phyloP scores from a whole-genome alignment of 192 early-diverging fungal genomes.

The Backusella tuberculispora region DNA sequence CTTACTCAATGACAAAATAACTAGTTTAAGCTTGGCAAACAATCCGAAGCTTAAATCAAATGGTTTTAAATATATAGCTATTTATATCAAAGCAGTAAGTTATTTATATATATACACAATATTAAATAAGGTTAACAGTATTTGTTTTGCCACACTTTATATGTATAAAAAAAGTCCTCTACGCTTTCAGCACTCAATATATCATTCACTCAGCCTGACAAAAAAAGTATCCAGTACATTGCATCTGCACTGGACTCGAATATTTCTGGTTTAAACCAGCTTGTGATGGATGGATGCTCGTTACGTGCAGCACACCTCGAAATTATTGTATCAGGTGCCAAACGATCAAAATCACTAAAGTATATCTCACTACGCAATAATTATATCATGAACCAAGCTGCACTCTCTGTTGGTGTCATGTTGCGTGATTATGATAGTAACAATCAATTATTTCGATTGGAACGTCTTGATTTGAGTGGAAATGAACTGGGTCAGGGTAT shows the following conservation, averaged over 20 bases:
- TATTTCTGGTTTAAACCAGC: background rate
- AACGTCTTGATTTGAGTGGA: slow-evolving; percentile 42
- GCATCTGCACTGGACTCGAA: slow-evolving; percentile 50
- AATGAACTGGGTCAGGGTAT: slow-evolving; percentile 58
- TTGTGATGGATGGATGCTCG: slow-evolving; percentile 32
- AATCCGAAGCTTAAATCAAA: slow-evolving; percentile 68
- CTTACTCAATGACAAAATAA: slow-evolving; percentile 66
- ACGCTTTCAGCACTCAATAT: slow-evolving; percentile 69
- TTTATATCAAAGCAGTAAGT: slow-evolving; percentile 69
- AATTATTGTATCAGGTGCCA: slow-evolving; percentile 38
- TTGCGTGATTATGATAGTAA: slow-evolving; percentile 57
- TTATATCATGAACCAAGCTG: slow-evolving; percentile 48
- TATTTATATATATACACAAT: background rate
- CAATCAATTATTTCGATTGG: slow-evolving; percentile 37
- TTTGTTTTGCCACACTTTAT: background rate
- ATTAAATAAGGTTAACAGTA: background rate
- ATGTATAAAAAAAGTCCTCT: slow-evolving; percentile 48
- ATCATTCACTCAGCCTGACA: slow-evolving; percentile 71
- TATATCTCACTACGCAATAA: slow-evolving; percentile 51
- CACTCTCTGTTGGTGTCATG: slow-evolving; percentile 59
- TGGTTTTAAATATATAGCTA: slow-evolving; percentile 75
- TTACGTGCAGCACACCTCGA: slow-evolving; percentile 29
- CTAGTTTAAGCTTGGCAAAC: slow-evolving; percentile 68
- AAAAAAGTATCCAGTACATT: slow-evolving; percentile 71
- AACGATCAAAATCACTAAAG: slow-evolving; percentile 43